These are phyloP conservation scores for Globisporangium canariense DNA, from an alignment of 352 stramenopile genomes.

Conservation along the genomic window DNA sequence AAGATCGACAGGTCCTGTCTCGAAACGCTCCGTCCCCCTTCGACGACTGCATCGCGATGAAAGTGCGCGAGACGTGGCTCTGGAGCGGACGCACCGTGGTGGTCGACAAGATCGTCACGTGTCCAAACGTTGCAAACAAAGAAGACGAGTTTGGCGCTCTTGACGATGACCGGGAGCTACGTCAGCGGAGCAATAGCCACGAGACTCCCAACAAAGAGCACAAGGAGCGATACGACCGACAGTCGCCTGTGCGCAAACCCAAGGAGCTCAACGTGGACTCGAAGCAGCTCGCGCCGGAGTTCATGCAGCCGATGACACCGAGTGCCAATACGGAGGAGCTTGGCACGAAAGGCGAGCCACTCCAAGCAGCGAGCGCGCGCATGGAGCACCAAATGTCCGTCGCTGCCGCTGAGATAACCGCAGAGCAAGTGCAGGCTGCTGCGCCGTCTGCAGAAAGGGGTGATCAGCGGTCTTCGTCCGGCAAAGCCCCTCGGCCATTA, in stretches of 20 bases:
- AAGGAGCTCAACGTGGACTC: background rate
- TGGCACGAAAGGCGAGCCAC: background rate
- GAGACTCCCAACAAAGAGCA: background rate
- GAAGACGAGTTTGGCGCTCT: background rate
- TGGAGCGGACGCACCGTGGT: constrained; percentile 61
- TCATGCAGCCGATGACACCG: background rate
- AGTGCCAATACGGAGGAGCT: background rate
- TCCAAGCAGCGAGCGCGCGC: constrained; percentile 2
- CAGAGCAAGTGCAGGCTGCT: background rate
- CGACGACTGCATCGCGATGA: constrained; percentile 36
- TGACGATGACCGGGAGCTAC: background rate
- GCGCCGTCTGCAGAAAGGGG: background rate
- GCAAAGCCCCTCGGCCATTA: background rate
- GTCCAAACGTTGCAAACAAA: background rate
- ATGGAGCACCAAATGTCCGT: constrained; percentile 16
- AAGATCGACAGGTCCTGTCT: constrained; percentile 54
- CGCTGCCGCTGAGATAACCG: background rate
- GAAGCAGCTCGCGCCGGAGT: constrained; percentile 11
- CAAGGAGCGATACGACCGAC: background rate
- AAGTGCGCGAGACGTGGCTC: constrained; percentile 60
- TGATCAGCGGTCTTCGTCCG: background rate
- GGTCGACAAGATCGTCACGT: constrained; percentile 62
- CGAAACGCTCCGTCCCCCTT: constrained; percentile 25
- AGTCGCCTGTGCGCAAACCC: background rate
- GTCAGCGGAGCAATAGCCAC: background rate